These are phyloP conservation scores for Diplodia scrobiculata DNA, from an alignment of 2,329 filamentous ascomycete genomes.

Conservation along the genomic window DNA sequence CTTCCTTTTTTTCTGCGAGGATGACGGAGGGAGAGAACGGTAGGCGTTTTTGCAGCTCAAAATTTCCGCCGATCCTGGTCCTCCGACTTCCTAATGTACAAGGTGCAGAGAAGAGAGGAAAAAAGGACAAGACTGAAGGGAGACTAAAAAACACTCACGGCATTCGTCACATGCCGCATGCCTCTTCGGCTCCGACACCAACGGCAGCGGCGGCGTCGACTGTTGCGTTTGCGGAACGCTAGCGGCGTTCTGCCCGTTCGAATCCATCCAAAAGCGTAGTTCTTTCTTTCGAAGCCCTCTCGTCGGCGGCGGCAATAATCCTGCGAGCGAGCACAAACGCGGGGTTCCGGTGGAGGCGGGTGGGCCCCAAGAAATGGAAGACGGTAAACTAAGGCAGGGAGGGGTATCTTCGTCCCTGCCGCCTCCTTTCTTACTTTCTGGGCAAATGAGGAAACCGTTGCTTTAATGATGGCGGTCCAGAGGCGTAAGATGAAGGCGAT, in stretches of 20 bases:
- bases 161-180: conserved; percentile 50
- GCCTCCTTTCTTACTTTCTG: not conserved
- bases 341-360: not conserved
- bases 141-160: conserved; percentile 35
- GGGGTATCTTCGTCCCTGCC: too few relatives aligned
- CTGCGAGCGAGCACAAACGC: not conserved
- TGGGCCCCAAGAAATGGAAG: not conserved
- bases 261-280: not conserved
- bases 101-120: too few relatives aligned
- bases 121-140: not conserved
- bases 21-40: too few relatives aligned
- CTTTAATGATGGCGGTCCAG: not conserved
- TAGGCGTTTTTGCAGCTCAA: too few relatives aligned
- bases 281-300: not conserved
- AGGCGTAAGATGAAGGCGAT: not conserved
- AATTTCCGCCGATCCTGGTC: too few relatives aligned
- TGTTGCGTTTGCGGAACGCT: not conserved
- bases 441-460: not conserved
- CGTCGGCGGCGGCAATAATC: not conserved
- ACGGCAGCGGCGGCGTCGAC: not conserved
- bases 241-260: not conserved
- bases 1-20: too few relatives aligned
- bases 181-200: conserved; percentile 32
- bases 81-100: too few relatives aligned
- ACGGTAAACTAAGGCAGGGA: not conserved